phyloP scores from a whole-genome alignment of 768 basidiomycete species.

The Leccinum truebloodii region DNA sequence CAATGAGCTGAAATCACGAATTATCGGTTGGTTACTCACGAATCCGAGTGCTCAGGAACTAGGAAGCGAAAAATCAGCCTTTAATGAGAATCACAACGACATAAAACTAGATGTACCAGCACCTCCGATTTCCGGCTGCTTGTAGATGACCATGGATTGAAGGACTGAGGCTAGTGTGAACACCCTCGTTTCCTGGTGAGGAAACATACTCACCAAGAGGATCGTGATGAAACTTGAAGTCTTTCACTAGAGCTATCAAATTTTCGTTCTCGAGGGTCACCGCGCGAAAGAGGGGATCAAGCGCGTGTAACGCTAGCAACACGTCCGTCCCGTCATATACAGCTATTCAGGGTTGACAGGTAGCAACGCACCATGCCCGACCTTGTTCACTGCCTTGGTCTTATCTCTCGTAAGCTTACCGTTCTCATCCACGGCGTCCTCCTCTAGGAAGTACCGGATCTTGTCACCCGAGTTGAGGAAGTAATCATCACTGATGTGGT shows the following conservation, averaged over 20 bases:
- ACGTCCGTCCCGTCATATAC: constrained; percentile 4
- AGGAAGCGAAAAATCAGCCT: background rate
- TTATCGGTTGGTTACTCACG: constrained; percentile 49
- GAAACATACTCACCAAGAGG: constrained; percentile 63
- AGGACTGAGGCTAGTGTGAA: constrained; percentile 50
- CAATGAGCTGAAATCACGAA: constrained; percentile 54
- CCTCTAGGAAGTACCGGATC: constrained; percentile 94
- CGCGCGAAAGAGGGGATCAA: constrained; percentile 78
- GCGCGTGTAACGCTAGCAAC: constrained; percentile 72
- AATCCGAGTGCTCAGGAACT: constrained; percentile 95
- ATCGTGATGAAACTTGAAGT: constrained; percentile 81
- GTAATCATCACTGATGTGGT: constrained; percentile 90
- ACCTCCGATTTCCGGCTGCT: constrained; percentile 91
- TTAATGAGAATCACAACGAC: background rate
- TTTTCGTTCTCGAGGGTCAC: constrained; percentile 80
- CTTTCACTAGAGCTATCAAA: constrained; percentile 67
- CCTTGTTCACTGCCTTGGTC: constrained; percentile 89
- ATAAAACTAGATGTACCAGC: constrained; percentile 55
- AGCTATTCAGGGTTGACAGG: background rate
- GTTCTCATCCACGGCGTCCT: constrained; percentile 70
- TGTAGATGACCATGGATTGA: constrained; percentile 95
- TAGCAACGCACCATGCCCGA: constrained; percentile 68
- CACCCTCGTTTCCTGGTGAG: background rate
- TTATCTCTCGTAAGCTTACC: constrained; percentile 75
- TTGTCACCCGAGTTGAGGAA: constrained; percentile 93